Conservation (phyloP, 2,329 filamentous ascomycete species). For the Cucurbitaria berberidis region DNA sequence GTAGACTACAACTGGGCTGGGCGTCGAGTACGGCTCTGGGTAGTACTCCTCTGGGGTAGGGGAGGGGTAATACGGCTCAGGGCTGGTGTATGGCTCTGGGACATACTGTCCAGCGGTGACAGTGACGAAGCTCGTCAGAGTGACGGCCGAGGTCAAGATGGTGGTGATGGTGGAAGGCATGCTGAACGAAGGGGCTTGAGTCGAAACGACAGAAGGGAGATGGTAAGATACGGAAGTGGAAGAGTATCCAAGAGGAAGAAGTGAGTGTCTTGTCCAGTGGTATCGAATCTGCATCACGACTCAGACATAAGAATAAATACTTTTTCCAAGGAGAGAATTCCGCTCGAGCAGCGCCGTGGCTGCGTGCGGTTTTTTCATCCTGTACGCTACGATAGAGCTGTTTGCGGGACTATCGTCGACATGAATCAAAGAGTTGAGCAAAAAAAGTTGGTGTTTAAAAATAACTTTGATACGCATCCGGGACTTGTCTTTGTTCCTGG, state of each 20-base stretch:
- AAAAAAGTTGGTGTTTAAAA: constrained; percentile 12
- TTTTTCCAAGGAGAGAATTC: background rate
- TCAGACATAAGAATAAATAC: background rate
- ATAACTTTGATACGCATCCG: constrained; percentile 23
- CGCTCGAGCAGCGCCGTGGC: background rate
- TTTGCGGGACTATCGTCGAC: constrained; percentile 20
- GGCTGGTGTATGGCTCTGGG: too few relatives aligned
- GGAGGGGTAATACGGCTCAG: too few relatives aligned
- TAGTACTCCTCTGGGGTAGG: too few relatives aligned
- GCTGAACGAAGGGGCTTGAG: background rate
- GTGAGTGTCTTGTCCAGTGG: constrained; percentile 3
- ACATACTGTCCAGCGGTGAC: constrained; percentile 5
- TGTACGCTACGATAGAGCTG: constrained; percentile 14
- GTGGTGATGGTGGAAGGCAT: constrained; percentile 19
- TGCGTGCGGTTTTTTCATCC: constrained; percentile 10
- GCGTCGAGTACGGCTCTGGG: too few relatives aligned
- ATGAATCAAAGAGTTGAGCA: constrained; percentile 12
- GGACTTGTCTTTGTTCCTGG: constrained; percentile 22
- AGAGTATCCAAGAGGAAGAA: background rate
- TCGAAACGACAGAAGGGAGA: background rate
- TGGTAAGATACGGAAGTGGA: background rate
- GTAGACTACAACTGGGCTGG: too few relatives aligned
- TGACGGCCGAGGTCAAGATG: constrained; percentile 14
- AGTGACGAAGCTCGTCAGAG: constrained; percentile 17
- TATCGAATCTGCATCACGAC: constrained; percentile 3